Conservation (phyloP, 257 asterid species). For the Solanum pennellii region DNA sequence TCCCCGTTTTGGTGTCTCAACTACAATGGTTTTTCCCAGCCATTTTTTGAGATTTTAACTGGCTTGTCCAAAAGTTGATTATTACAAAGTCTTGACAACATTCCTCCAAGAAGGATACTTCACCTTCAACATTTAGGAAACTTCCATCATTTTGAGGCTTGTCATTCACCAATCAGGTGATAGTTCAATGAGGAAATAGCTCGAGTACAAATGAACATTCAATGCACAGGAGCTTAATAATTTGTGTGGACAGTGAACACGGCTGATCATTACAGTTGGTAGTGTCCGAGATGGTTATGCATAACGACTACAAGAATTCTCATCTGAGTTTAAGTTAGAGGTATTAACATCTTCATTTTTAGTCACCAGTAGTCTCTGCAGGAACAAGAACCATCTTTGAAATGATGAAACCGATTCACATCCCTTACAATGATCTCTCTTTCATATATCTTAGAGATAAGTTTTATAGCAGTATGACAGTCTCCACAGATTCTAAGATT, state of each 20-base stretch:
- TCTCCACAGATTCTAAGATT: slow-evolving; percentile 79
- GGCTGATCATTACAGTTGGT: background rate
- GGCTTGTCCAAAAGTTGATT: background rate
- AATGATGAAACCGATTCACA: slow-evolving; percentile 69
- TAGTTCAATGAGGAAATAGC: background rate
- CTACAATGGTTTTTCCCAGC: background rate
- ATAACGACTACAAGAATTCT: background rate
- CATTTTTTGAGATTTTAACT: background rate
- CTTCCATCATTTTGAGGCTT: background rate
- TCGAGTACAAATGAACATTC: background rate
- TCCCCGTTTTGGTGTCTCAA: background rate
- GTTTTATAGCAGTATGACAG: slow-evolving; percentile 60
- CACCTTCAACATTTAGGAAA: background rate
- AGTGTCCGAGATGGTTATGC: background rate
- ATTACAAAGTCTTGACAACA: background rate
- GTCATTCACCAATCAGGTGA: background rate
- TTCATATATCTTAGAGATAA: slow-evolving; percentile 40
- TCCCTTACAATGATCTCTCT: slow-evolving; percentile 78
- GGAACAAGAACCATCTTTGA: slow-evolving; percentile 56
- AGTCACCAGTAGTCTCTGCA: slow-evolving; percentile 70
- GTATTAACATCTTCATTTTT: background rate
- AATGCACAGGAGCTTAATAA: background rate
- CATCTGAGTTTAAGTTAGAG: background rate
- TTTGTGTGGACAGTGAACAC: background rate
- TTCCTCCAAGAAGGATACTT: background rate